phyloP scores from a whole-genome alignment of 208 protist species.

The Acanthamoeba castellanii region DNA sequence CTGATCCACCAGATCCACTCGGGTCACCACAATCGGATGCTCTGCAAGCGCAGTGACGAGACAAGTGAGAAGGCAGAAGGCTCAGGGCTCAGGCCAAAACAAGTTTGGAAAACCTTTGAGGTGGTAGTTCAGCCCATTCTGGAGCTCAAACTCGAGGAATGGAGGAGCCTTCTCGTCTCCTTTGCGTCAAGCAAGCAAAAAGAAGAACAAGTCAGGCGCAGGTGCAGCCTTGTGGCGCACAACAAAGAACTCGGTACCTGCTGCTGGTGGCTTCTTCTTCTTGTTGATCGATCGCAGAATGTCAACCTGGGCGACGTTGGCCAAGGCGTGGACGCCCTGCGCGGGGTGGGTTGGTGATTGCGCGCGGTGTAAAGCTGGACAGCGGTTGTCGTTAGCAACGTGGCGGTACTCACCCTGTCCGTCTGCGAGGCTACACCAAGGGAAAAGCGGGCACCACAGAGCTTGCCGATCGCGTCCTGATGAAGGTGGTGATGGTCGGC shows the following conservation, averaged over 20 bases:
- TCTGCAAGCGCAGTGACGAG: neutral
- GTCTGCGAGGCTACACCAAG: neutral
- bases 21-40: conserved; percentile 29
- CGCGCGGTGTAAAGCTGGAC: neutral
- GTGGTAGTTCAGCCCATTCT: conserved; percentile 23
- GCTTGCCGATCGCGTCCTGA: conserved; percentile 10
- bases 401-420: neutral
- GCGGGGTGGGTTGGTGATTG: neutral
- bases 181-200: neutral
- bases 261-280: neutral
- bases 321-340: conserved; percentile 26
- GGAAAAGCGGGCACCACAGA: neutral
- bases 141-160: neutral
- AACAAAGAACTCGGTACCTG: neutral
- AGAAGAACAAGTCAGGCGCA: neutral
- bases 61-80: neutral
- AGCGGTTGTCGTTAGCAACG: no score
- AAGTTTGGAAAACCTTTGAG: neutral
- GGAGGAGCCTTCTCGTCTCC: neutral
- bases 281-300: conserved; percentile 6
- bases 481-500: neutral
- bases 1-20: neutral
- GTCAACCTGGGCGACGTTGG: conserved; percentile 25
- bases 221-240: neutral
- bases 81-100: neutral